Evolutionary conservation across 192 early-diverging fungal genomes (phyloP).

Genomic region (Coemansia pectinata): DNA sequence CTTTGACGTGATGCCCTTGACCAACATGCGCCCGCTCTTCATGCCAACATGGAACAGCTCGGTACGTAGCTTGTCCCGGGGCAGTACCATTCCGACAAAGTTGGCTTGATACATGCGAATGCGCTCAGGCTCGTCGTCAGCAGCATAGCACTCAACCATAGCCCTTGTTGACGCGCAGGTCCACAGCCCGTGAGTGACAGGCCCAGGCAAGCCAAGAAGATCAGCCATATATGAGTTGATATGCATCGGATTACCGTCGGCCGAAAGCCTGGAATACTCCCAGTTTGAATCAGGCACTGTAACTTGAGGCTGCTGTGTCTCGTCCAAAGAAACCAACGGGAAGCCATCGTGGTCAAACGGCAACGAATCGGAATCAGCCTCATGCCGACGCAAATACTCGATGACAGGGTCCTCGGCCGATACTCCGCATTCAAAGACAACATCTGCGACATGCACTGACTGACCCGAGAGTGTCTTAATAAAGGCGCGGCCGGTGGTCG

Average conservation of each 20-base stretch:
- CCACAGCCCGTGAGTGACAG: constrained; percentile 96
- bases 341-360: constrained; percentile 76
- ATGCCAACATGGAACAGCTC: constrained; percentile 89
- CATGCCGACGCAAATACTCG: constrained; percentile 76
- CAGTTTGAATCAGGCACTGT: constrained; percentile 73
- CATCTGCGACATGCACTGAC: constrained; percentile 69
- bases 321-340: background rate
- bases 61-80: constrained; percentile 78
- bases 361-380: constrained; percentile 64
- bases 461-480: constrained; percentile 60
- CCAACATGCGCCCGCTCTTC: constrained; percentile 86
- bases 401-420: constrained; percentile 78
- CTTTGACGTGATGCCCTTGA: constrained; percentile 84
- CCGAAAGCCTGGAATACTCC: constrained; percentile 74
- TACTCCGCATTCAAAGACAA: constrained; percentile 69
- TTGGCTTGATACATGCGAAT: constrained; percentile 75
- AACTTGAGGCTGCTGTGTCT: background rate
- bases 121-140: constrained; percentile 82
- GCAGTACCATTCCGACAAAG: constrained; percentile 91
- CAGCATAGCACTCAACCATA: constrained; percentile 86
- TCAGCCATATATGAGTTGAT: constrained; percentile 91
- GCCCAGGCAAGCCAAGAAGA: constrained; percentile 79
- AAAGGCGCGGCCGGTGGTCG: constrained; percentile 64
- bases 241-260: constrained; percentile 92
- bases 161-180: constrained; percentile 86